Percentiles rank a stretch among this genome's conserved stretches.
phyloP scores from a whole-genome alignment of 306 rosid genomes.

The Begonia fuchsioides region DNA sequence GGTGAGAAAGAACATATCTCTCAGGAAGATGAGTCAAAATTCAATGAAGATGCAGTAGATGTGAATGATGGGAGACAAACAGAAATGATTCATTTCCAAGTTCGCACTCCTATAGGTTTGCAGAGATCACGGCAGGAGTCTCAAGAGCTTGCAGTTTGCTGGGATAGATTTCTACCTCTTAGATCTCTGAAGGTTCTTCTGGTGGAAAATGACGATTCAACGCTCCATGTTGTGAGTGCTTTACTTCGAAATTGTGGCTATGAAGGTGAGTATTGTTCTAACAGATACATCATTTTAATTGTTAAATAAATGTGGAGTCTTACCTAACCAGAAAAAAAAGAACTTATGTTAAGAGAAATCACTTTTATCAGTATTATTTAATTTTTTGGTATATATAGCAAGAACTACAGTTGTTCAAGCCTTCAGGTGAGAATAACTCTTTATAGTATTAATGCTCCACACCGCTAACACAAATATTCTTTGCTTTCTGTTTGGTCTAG shows the following conservation, averaged over 20 bases:
- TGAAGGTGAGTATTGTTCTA: slow-evolving; percentile 11
- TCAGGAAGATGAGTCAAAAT: slow-evolving; percentile 12
- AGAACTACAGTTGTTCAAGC: no score
- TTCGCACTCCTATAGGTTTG: background rate
- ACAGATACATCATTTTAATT: background rate
- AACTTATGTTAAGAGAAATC: no score
- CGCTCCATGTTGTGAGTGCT: slow-evolving; percentile 22
- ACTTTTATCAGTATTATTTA: no score
- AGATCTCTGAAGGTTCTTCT: slow-evolving; percentile 21
- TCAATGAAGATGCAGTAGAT: slow-evolving; percentile 7
- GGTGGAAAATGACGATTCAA: slow-evolving; percentile 30
- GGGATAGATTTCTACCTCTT: slow-evolving; percentile 25
- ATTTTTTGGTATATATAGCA: no score
- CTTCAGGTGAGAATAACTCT: no score
- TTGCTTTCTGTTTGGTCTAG: no score
- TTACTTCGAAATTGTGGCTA: slow-evolving; percentile 27
- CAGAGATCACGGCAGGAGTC: slow-evolving; percentile 9
- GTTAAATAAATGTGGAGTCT: background rate
- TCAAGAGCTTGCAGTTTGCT: slow-evolving; percentile 14
- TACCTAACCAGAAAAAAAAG: no score
- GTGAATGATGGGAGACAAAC: background rate
- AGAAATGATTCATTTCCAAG: no score
- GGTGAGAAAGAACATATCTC: slow-evolving; percentile 19
- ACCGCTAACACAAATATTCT: no score
- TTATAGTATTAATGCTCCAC: no score